Base-by-base conservation (phyloP, 2,329 filamentous ascomycete genomes). In the Neoscytalidium dimidiatum region DNA sequence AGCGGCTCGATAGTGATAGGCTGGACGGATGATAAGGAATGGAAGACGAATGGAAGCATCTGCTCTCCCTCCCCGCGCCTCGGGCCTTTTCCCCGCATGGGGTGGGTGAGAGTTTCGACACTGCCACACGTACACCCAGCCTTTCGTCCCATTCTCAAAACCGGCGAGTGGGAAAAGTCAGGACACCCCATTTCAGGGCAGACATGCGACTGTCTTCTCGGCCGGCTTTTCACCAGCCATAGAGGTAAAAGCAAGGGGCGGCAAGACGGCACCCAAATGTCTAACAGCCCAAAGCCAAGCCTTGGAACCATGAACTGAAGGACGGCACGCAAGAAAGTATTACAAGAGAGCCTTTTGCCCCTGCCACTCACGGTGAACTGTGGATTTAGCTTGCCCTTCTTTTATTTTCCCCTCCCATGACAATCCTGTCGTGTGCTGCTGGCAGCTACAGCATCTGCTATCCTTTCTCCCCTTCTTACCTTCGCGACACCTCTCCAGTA, bases 231-330 rank as follows among this genome's bases (percentile, higher is more conserved):
- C 46, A 49, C 14, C 14, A 8, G 33, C 38, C 38, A 41, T 11
- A 4, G 33, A 9, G 33, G 14, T 35, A 35, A 41, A 14, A 17
- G 11, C 14, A 41, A 17, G 38, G 38, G n/a, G 5, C 38, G 38
- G 14, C 9, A 41, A 41, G 14, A 17, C 5, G 7, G 13, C 13
- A 3, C 9, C 38, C n/a, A 17, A 11, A 13, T 41, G 4, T 28
- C 23, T 23, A 21, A 57, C 31, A 26, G 35, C 13, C 41, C n/a
- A 31, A 11, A 14, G 41, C 56, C 56, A 46, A 60, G 56, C 9
- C 56, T 46, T 53, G 64, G 66, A 53, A 51, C 64, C 58, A 58
- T 44, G 38, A 46, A 49, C 44, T 62, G 62, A 66, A 65, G 60
- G 62, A 44, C 53, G 35, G 23, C 41, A 4, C 28, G n/a, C 19